phyloP scores from a whole-genome alignment of 306 rosid genomes.

The Sophora flavescens region DNA sequence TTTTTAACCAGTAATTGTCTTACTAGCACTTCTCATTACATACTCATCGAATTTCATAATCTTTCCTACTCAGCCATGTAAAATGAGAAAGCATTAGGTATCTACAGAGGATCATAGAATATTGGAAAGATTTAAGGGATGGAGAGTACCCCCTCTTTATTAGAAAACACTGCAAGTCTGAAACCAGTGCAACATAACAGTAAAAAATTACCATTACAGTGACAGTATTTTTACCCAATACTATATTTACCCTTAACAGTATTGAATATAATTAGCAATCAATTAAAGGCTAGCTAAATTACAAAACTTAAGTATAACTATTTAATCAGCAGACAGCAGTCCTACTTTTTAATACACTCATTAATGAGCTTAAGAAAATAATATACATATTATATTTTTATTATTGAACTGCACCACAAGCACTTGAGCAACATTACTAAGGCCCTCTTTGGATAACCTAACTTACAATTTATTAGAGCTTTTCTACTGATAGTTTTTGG shows the following conservation, averaged over 20 bases:
- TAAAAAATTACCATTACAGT: neutral
- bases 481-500: too few species aligned
- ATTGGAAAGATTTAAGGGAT: too few species aligned
- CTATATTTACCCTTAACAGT: constrained; percentile 30
- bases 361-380: too few species aligned
- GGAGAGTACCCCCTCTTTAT: neutral
- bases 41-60: constrained; percentile 3
- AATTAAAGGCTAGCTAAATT: constrained; percentile 17
- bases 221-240: constrained; percentile 5
- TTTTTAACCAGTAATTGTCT: constrained; percentile 25
- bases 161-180: constrained; percentile 11
- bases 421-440: too few species aligned
- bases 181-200: constrained; percentile 23
- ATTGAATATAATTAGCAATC: constrained; percentile 17
- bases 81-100: neutral
- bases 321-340: too few species aligned
- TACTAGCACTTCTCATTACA: constrained; percentile 1
- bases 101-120: too few species aligned
- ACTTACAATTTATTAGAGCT: too few species aligned
- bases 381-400: too few species aligned
- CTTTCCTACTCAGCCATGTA: neutral
- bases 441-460: too few species aligned
- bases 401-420: too few species aligned
- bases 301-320: neutral
- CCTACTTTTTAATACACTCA: too few species aligned